Conservation (phyloP, 1,284 basidiomycete genomes). For the Trichosporon asahii region DNA sequence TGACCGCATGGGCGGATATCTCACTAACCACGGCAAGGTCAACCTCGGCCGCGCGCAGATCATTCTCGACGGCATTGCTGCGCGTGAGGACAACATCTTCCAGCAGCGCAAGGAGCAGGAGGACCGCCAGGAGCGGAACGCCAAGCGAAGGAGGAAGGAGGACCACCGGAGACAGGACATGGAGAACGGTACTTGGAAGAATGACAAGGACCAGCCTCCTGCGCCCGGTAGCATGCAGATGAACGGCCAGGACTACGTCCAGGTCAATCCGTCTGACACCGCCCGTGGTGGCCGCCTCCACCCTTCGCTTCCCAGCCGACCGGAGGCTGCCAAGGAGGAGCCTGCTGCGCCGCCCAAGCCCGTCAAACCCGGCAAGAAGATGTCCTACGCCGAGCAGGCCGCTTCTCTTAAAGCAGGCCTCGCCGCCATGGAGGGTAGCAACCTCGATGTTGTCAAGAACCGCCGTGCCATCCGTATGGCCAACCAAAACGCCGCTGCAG, state of each 20-base stretch:
- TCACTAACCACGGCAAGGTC: constrained; percentile 89
- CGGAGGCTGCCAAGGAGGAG: constrained; percentile 61
- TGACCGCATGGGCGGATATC: constrained; percentile 90
- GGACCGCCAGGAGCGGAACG: constrained; percentile 83
- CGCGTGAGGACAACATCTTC: constrained; percentile 94
- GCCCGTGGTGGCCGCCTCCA: constrained; percentile 47
- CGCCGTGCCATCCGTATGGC: constrained; percentile 86
- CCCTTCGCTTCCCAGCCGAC: constrained; percentile 60
- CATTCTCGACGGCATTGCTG: constrained; percentile 90
- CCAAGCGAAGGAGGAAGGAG: constrained; percentile 81
- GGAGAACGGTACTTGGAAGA: constrained; percentile 21
- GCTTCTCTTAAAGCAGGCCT: constrained; percentile 57
- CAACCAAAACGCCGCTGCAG: constrained; percentile 91
- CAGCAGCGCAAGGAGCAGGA: constrained; percentile 87
- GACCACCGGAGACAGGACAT: constrained; percentile 58
- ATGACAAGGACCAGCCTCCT: neutral
- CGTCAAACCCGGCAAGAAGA: constrained; percentile 29
- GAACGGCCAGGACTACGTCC: constrained; percentile 50
- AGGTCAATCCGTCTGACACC: constrained; percentile 37
- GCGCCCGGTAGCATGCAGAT: constrained; percentile 46
- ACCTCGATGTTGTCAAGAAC: constrained; percentile 82
- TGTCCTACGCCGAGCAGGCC: constrained; percentile 29
- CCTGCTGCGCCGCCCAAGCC: constrained; percentile 1
- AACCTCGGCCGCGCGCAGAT: constrained; percentile 83
- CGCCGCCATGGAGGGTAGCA: constrained; percentile 58